Base-by-base conservation (phyloP, 495 filamentous ascomycete species). In the Xanthoparmelia taractica region DNA sequence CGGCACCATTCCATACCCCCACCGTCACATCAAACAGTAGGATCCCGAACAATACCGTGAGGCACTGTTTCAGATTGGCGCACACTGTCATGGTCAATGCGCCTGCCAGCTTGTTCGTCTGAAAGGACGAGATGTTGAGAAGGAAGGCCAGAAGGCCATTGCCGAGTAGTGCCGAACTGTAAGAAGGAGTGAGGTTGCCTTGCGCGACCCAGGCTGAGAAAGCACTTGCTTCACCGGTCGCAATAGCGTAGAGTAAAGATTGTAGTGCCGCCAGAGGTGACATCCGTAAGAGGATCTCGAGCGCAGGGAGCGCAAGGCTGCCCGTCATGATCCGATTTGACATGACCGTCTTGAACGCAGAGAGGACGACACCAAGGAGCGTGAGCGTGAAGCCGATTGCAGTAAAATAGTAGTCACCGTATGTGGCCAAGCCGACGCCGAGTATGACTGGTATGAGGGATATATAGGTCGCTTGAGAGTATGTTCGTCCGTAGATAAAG, bases 331-430 rank as follows among this genome's bases (percentile, higher is more conserved):
- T 73, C 47, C 79, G 76, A 72, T 85, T 84, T 8, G 82, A 80
- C 23, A 75, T 80, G 17, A 85, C 76, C 0, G 83, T 84, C 70
- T 85, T 85, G 60, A 83, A 60, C 0, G 82, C 70, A 1, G 82
- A 81, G 23, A 84, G 74, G 38, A 83, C 61, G 5, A 80, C 80
- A 23, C 82, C 83, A 11, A 83, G 60, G 4, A 82, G 66, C 12
- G 83, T 85, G 10, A 84, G 70, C 20, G 77, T 29, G 71, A 85
- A 79, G 10, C 82, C 83, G 12, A 74, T 61, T 6, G 71, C 64
- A 17, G 83, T 82, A 69, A 80, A 81, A 66, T 81, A 79, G 73
- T 82, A 83, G 72, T 85, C 82, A 13, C 82, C 82, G 48, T 78
- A 79, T 15, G 83, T 84, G 55, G 80, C 79, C 25, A 84, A 71